Conservation (phyloP, 495 filamentous ascomycete species). For the Neurospora tetraspora region DNA sequence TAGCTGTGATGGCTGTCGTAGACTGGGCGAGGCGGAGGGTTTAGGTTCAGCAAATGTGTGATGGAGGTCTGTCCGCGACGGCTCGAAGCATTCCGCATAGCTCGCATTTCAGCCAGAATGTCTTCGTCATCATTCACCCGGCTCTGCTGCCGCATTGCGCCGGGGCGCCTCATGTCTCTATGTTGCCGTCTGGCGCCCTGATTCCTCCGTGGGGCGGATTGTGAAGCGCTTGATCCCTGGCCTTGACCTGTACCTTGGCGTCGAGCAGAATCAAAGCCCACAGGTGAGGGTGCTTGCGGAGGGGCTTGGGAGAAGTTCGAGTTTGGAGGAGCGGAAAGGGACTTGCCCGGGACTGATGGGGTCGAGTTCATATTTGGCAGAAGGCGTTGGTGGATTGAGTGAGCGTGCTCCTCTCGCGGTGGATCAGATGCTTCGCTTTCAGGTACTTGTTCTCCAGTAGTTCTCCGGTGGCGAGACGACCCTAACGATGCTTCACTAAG, state of each 20-base stretch:
- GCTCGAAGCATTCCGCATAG: slow-evolving; percentile 73
- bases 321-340: slow-evolving; percentile 25
- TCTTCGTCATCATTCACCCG: slow-evolving; percentile 51
- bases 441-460: neutral
- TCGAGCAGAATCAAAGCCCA: slow-evolving; percentile 47
- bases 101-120: slow-evolving; percentile 71
- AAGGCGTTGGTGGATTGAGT: slow-evolving; percentile 6
- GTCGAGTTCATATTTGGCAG: slow-evolving; percentile 35
- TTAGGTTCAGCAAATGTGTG: slow-evolving; percentile 91
- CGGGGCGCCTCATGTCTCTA: slow-evolving; percentile 42
- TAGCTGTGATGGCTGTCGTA: slow-evolving; percentile 42
- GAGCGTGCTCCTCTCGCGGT: slow-evolving; percentile 4
- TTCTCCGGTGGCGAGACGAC: neutral
- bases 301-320: slow-evolving; percentile 15
- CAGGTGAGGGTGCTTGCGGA: slow-evolving; percentile 16
- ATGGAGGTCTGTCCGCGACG: slow-evolving; percentile 93
- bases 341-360: slow-evolving; percentile 32
- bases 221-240: slow-evolving; percentile 41
- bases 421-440: neutral
- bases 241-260: slow-evolving; percentile 51
- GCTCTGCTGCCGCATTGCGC: slow-evolving; percentile 8
- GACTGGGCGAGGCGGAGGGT: slow-evolving; percentile 66
- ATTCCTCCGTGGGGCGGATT: slow-evolving; percentile 54
- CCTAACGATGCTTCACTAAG: neutral
- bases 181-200: slow-evolving; percentile 71